phyloP scores from a whole-genome alignment of 371 early-diverging fungal species.

The Mucor piriformis region DNA sequence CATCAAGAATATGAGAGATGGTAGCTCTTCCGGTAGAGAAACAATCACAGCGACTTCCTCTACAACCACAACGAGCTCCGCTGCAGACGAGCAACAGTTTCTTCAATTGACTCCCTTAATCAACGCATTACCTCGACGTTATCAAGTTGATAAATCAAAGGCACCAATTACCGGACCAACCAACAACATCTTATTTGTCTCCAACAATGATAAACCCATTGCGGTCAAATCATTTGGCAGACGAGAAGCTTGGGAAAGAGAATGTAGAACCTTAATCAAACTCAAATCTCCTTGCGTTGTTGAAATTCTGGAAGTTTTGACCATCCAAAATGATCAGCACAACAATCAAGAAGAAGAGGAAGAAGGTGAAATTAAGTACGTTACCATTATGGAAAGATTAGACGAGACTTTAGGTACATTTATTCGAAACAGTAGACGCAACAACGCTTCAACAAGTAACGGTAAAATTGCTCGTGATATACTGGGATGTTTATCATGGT shows the following conservation, averaged over 20 bases:
- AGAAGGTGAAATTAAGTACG: conserved; percentile 38
- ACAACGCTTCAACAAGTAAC: neutral
- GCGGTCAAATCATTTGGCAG: conserved; percentile 51
- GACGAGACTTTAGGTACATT: conserved; percentile 36
- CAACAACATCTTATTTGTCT: conserved; percentile 44
- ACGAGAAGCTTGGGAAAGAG: conserved; percentile 56
- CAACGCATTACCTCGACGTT: conserved; percentile 38
- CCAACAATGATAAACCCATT: conserved; percentile 2
- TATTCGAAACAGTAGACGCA: conserved; percentile 18
- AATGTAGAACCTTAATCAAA: conserved; percentile 45
- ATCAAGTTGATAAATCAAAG: conserved; percentile 30
- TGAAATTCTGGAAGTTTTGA: conserved; percentile 49
- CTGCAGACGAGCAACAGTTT: conserved; percentile 6
- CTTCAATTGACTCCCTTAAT: conserved; percentile 13
- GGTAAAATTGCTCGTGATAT: conserved; percentile 31
- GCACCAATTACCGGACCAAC: conserved; percentile 44
- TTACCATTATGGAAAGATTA: conserved; percentile 43
- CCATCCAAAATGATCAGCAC: conserved; percentile 38
- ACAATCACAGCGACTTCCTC: neutral
- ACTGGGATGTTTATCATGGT: conserved; percentile 39
- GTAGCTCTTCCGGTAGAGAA: too few species aligned
- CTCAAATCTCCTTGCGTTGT: conserved; percentile 42
- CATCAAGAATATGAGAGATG: neutral
- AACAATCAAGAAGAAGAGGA: conserved; percentile 13
- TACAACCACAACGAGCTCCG: neutral